Base-by-base conservation (phyloP, 1,139 yeast genomes). In the Nadsonia commutata region DNA sequence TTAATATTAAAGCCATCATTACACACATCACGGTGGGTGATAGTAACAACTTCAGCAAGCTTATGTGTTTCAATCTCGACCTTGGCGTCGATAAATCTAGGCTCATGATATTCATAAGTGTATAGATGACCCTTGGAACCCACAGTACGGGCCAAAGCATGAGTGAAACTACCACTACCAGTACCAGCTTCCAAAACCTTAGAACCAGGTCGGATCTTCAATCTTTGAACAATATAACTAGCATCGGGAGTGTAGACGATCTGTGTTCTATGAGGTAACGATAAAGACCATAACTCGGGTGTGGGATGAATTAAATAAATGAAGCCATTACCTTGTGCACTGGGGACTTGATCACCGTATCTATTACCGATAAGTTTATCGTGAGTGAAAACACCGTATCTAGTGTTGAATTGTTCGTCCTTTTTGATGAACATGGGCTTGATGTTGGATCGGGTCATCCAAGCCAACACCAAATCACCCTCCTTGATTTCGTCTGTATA, bases 211-310 rank as follows among this genome's bases (percentile, higher is more conserved):
- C 74, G 66, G 43, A 93, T 79, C 40, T 76, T 72, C 51, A 90
- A 65, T 54, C 95, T 66, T 59, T 88, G 95, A 51, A 82, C 73
- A 46, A 93, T 86, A 56, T 85, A 90, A 22, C 94, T 77, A 2
- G 95, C 82, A 58, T 93, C 99, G 7, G 95, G 95, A 0, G 96
- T 83, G 59, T 93, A 93, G 0, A 93, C 97, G 52, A 93, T 90
- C 65, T 93, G 99, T 0, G 99, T 93, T 60, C 99, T 72, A 59
- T 93, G 99, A 1, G 98, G 97, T 41, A 93, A 68, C 0, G 96
- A 85, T 23, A 84, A 59, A 0, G 96, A 82, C 99, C 99, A 93
- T 33, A 90, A 65, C 62, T 93, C 99, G 0, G 99, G 93, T 0
- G 95, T 80, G 1, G 98, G 97, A 46, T 82, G 88, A 41, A 93